Conservation (phyloP, 148 eudicot genomes). For the Chenopodium formosanum region DNA sequence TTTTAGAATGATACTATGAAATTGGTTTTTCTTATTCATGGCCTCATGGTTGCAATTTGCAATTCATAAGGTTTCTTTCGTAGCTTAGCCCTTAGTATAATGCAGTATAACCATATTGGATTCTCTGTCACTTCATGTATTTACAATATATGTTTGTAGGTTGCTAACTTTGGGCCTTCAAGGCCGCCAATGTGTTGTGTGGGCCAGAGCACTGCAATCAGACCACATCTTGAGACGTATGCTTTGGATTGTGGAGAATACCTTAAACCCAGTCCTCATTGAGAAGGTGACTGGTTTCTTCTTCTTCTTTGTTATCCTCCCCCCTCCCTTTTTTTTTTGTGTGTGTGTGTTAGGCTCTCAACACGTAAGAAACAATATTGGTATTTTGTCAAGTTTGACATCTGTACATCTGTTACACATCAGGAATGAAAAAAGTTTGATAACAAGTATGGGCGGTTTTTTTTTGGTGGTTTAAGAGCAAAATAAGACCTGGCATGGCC, state of each 20-base stretch:
- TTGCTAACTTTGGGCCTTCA: conserved; percentile 74
- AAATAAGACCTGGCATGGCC: neutral
- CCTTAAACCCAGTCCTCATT: conserved; percentile 70
- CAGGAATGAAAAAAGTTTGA: neutral
- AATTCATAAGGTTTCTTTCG: neutral
- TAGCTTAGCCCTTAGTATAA: neutral
- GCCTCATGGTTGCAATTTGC: neutral
- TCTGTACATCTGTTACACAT: neutral
- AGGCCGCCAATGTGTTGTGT: conserved; percentile 56
- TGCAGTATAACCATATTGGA: neutral
- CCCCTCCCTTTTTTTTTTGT: neutral
- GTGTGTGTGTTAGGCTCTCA: neutral
- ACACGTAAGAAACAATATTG: neutral
- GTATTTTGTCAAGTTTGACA: neutral
- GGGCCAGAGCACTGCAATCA: conserved; percentile 76
- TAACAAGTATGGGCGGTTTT: neutral
- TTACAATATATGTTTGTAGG: conserved; percentile 34
- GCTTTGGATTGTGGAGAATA: conserved; percentile 85
- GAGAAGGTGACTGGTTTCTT: conserved; percentile 60
- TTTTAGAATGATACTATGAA: conserved; percentile 4
- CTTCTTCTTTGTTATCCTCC: no score
- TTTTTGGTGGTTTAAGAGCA: neutral
- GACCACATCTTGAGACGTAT: conserved; percentile 64
- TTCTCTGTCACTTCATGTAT: neutral
- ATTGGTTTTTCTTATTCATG: neutral